phyloP scores from a whole-genome alignment of 352 stramenopile genomes.

The Globisporangium viniferum region DNA sequence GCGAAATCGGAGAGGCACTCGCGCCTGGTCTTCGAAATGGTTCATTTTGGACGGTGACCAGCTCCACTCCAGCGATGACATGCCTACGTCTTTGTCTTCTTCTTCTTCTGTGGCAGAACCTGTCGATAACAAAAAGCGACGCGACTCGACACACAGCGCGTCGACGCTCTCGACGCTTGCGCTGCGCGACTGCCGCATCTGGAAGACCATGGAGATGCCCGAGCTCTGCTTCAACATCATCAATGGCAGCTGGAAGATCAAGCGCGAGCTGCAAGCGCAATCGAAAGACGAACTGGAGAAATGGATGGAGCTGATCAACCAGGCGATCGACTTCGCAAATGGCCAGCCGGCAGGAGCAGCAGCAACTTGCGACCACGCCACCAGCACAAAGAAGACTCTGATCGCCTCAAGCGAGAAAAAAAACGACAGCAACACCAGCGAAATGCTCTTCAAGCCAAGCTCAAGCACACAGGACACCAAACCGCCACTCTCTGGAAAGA shows the following conservation, averaged over 20 bases:
- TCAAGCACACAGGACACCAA: slow-evolving; percentile 1
- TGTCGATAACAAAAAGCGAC: slow-evolving; percentile 13
- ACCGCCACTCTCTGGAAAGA: slow-evolving; percentile 9
- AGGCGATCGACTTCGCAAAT: slow-evolving; percentile 77
- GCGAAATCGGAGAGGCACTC: slow-evolving; percentile 65
- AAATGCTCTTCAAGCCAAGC: background rate
- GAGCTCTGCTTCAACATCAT: slow-evolving; percentile 78
- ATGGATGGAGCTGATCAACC: slow-evolving; percentile 74
- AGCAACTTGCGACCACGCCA: background rate
- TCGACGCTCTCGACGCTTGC: slow-evolving; percentile 56
- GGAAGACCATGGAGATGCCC: slow-evolving; percentile 87
- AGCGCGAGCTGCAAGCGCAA: slow-evolving; percentile 66
- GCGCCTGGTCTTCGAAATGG: slow-evolving; percentile 67
- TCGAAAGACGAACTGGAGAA: slow-evolving; percentile 56
- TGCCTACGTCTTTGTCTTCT: slow-evolving; percentile 1
- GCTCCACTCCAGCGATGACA: slow-evolving; percentile 66
- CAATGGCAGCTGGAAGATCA: slow-evolving; percentile 79
- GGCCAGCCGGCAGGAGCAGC: slow-evolving; percentile 17
- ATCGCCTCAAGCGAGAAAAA: slow-evolving; percentile 1
- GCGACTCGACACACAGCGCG: slow-evolving; percentile 11
- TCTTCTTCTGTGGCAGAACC: slow-evolving; percentile 18
- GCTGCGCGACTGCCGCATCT: slow-evolving; percentile 73
- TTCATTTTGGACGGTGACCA: slow-evolving; percentile 69
- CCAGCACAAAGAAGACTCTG: slow-evolving; percentile 11
- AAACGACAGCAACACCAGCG: slow-evolving; percentile 27